A percentile compares a stretch with the other conserved stretches of the same genome.
These are phyloP conservation scores for Bifiguratus adelaidae DNA, from an alignment of 192 early-diverging fungal genomes.

Conservation along the genomic window DNA sequence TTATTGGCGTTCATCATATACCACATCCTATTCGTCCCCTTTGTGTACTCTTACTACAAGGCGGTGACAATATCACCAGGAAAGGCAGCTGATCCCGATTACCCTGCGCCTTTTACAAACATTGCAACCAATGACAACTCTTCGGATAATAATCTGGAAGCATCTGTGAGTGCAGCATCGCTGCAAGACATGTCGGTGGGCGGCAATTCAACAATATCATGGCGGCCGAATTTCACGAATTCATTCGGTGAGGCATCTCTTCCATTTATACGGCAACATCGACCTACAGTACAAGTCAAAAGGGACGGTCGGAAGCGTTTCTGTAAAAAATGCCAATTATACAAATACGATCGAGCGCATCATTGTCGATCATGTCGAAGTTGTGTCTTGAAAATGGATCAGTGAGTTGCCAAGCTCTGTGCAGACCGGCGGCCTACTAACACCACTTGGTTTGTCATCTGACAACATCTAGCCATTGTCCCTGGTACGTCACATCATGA, in stretches of 20 bases:
- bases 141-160: too few species aligned
- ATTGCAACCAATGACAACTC: too few species aligned
- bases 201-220: too few species aligned
- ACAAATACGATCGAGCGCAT: constrained; percentile 19
- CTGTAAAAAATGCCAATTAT: constrained; percentile 20
- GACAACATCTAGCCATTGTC: constrained; percentile 14
- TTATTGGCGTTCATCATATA: constrained; percentile 8
- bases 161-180: too few species aligned
- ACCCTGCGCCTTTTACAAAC: too few species aligned
- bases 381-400: constrained; percentile 25
- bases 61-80: constrained; percentile 12
- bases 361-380: constrained; percentile 23
- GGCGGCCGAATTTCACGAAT: too few species aligned
- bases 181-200: too few species aligned
- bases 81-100: constrained; percentile 7
- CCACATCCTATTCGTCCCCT: constrained; percentile 6
- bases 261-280: too few species aligned
- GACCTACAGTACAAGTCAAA: too few species aligned
- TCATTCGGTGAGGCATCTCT: too few species aligned
- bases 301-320: constrained; percentile 14
- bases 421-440: too few species aligned
- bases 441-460: background rate
- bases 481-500: too few species aligned
- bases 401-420: constrained; percentile 8
- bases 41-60: constrained; percentile 8